Conservation (phyloP, 345 rosid species). For the Eucalyptus cloeziana region DNA sequence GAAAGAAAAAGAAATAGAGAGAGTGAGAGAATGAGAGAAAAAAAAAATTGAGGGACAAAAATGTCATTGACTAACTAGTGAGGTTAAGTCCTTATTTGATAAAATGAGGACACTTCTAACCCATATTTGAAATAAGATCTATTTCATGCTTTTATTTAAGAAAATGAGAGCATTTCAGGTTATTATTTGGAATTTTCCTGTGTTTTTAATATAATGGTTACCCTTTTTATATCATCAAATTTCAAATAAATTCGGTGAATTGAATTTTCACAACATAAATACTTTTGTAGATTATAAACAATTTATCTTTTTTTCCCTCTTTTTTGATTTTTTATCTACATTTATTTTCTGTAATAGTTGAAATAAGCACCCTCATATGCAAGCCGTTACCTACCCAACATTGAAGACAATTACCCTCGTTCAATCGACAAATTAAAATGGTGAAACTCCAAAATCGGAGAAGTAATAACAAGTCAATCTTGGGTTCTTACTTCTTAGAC, state of each 20-base stretch:
- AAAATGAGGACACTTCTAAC: too few species aligned
- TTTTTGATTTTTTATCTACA: background rate
- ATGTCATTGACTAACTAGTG: too few species aligned
- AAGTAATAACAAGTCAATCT: background rate
- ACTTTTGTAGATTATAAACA: background rate
- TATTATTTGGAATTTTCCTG: too few species aligned
- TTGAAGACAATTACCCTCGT: background rate
- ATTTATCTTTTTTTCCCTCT: background rate
- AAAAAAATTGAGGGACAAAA: too few species aligned
- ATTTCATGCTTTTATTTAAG: too few species aligned
- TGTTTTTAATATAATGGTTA: background rate
- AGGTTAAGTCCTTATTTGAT: too few species aligned
- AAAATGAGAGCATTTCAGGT: too few species aligned
- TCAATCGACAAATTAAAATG: background rate
- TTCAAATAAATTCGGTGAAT: background rate
- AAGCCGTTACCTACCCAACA: background rate
- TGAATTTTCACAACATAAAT: background rate
- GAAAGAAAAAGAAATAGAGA: too few species aligned
- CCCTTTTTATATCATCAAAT: background rate
- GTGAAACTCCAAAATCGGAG: background rate
- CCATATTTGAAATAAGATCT: rapidly evolving
- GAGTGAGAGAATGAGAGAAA: too few species aligned
- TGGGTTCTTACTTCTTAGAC: background rate
- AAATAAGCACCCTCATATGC: background rate
- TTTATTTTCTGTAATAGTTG: background rate